Percentiles rank a stretch among this genome's conserved stretches.
Conservation (phyloP, 768 basidiomycete species). For the Coprinellus micaceus region DNA sequence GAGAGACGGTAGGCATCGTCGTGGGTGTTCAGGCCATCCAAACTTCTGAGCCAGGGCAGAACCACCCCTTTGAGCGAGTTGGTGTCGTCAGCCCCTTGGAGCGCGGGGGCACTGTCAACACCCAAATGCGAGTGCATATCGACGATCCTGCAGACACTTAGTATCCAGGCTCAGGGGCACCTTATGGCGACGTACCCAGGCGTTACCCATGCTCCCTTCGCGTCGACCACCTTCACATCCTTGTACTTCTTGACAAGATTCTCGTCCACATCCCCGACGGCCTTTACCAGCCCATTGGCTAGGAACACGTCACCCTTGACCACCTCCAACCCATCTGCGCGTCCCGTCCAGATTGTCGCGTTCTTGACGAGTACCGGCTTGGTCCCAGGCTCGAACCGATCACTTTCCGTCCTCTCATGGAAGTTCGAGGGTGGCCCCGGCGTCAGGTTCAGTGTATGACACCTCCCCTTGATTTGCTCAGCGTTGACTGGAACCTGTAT, state of each 20-base stretch:
- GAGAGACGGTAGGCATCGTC: constrained; percentile 64
- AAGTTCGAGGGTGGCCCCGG: constrained; percentile 47
- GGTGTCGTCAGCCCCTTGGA: constrained; percentile 41
- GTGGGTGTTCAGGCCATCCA: constrained; percentile 76
- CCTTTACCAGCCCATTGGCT: constrained; percentile 54
- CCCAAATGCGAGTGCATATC: constrained; percentile 56
- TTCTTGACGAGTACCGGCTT: constrained; percentile 63
- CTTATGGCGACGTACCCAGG: constrained; percentile 56
- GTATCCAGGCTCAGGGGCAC: too few species aligned
- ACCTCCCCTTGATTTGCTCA: constrained; percentile 44
- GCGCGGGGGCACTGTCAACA: constrained; percentile 26
- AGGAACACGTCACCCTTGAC: constrained; percentile 57
- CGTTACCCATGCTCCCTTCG: constrained; percentile 68
- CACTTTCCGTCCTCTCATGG: constrained; percentile 42
- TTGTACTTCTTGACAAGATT: constrained; percentile 17
- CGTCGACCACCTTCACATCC: constrained; percentile 44
- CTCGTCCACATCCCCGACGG: constrained; percentile 40
- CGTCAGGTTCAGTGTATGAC: constrained; percentile 42
- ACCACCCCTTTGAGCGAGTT: constrained; percentile 48
- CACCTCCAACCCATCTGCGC: constrained; percentile 49
- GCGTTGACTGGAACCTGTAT: constrained; percentile 33
- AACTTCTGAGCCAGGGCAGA: constrained; percentile 57
- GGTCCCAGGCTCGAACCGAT: constrained; percentile 63
- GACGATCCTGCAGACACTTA: constrained; percentile 24
- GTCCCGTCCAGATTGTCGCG: constrained; percentile 65